Evolutionary conservation across 1,139 yeast genomes (phyloP).

Genomic region (Suhomyces atakaporum): DNA sequence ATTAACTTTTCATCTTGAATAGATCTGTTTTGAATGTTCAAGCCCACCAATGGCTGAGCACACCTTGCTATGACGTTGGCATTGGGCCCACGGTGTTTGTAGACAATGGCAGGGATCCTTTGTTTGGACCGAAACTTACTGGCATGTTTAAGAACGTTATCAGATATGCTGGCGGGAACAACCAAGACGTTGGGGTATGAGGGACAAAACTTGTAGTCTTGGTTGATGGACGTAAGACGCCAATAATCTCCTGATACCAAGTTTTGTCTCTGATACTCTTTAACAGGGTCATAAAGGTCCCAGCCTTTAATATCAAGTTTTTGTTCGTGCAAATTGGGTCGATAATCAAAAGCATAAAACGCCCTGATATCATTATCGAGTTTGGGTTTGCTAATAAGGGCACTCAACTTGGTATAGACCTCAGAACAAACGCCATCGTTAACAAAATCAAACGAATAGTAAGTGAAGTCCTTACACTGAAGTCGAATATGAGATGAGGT

Average conservation of each 20-base stretch:
- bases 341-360: conserved; percentile 51
- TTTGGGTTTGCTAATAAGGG: conserved; percentile 50
- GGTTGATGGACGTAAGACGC: conserved; percentile 70
- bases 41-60: conserved; percentile 90
- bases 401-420: conserved; percentile 71
- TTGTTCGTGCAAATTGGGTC: conserved; percentile 59
- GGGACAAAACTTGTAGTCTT: conserved; percentile 65
- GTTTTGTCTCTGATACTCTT: conserved; percentile 72
- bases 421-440: conserved; percentile 63
- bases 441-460: conserved; percentile 71
- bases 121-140: conserved; percentile 83
- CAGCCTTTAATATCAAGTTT: conserved; percentile 66
- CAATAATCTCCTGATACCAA: conserved; percentile 49
- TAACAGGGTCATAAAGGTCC: conserved; percentile 61
- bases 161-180: conserved; percentile 77
- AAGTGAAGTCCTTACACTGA: conserved; percentile 86
- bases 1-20: conserved; percentile 87
- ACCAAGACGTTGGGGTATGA: conserved; percentile 72
- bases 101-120: conserved; percentile 80
- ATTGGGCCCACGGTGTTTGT: conserved; percentile 63
- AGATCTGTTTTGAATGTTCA: conserved; percentile 78
- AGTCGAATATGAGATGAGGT: conserved; percentile 62
- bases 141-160: conserved; percentile 79
- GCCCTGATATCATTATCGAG: conserved; percentile 42
- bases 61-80: conserved; percentile 84